These are phyloP conservation scores for Thermochaetoides thermophila DNA, from an alignment of 495 filamentous ascomycete species.

Conservation along the genomic window DNA sequence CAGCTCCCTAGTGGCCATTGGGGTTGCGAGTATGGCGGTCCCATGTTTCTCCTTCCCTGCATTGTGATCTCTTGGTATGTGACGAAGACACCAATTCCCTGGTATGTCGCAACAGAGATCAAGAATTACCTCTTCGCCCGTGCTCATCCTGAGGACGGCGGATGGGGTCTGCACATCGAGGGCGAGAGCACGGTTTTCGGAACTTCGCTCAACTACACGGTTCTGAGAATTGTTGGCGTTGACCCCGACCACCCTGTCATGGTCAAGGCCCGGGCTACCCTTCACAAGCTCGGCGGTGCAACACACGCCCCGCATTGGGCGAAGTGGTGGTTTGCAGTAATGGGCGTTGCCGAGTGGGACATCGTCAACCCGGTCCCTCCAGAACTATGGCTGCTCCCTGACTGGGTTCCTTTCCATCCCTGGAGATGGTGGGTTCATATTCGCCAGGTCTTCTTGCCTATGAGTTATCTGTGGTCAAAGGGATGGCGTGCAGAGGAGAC, in stretches of 20 bases:
- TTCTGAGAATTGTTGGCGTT: conserved; percentile 75
- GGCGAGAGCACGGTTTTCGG: conserved; percentile 88
- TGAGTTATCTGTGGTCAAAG: conserved; percentile 80
- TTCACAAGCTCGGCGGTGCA: conserved; percentile 80
- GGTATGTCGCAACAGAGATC: conserved; percentile 72
- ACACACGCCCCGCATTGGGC: conserved; percentile 82
- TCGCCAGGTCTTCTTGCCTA: conserved; percentile 79
- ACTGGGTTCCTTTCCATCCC: conserved; percentile 87
- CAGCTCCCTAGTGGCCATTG: conserved; percentile 84
- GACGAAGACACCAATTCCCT: conserved; percentile 77
- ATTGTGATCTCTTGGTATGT: conserved; percentile 79
- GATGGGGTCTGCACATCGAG: conserved; percentile 95
- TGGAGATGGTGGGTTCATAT: conserved; percentile 99
- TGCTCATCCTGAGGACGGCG: conserved; percentile 76
- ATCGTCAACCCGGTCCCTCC: conserved; percentile 87
- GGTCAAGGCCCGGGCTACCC: conserved; percentile 67
- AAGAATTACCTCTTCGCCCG: conserved; percentile 84
- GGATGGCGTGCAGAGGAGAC: conserved; percentile 57
- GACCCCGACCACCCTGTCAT: conserved; percentile 71
- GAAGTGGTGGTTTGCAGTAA: conserved; percentile 78
- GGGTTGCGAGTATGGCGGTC: conserved; percentile 92
- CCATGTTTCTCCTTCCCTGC: conserved; percentile 74
- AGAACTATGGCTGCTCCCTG: conserved; percentile 87
- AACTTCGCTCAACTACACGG: conserved; percentile 79
- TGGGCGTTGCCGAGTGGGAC: conserved; percentile 79